Conservation (phyloP, 164 flowering plant species). For the Magnolia changhungtana region DNA sequence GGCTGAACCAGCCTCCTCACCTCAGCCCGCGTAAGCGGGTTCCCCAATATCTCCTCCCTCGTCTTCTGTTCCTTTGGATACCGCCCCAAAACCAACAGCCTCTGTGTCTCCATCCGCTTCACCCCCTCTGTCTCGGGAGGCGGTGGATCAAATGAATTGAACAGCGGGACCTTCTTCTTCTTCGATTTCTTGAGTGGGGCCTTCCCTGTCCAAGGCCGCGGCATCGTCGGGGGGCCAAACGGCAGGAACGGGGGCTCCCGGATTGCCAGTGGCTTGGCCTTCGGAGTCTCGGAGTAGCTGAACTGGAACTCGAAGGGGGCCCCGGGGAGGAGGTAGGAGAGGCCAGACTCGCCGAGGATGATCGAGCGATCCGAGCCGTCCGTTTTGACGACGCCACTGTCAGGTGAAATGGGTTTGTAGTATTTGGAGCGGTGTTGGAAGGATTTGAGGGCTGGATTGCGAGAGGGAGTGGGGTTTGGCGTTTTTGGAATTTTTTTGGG, state of each 20-base stretch:
- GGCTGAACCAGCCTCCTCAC: constrained; percentile 58
- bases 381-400: constrained; percentile 45
- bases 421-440: constrained; percentile 57
- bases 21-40: constrained; percentile 66
- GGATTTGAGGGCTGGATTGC: constrained; percentile 49
- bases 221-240: constrained; percentile 89
- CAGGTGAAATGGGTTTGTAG: constrained; percentile 57
- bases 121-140: constrained; percentile 36
- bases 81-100: constrained; percentile 45
- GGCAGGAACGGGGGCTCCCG: constrained; percentile 93
- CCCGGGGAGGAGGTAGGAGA: constrained; percentile 81
- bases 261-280: constrained; percentile 71
- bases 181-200: constrained; percentile 68
- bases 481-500: constrained; percentile 14
- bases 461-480: constrained; percentile 7
- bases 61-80: constrained; percentile 37
- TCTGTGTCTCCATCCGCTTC: constrained; percentile 49
- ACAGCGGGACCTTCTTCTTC: constrained; percentile 53
- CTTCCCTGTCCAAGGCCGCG: constrained; percentile 97
- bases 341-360: constrained; percentile 72
- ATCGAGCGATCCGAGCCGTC: constrained; percentile 51
- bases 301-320: constrained; percentile 94
- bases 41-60: constrained; percentile 74
- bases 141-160: constrained; percentile 47
- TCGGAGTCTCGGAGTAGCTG: constrained; percentile 94